phyloP scores from a whole-genome alignment of 768 basidiomycete species.

The Lactarius pseudohatsudake region DNA sequence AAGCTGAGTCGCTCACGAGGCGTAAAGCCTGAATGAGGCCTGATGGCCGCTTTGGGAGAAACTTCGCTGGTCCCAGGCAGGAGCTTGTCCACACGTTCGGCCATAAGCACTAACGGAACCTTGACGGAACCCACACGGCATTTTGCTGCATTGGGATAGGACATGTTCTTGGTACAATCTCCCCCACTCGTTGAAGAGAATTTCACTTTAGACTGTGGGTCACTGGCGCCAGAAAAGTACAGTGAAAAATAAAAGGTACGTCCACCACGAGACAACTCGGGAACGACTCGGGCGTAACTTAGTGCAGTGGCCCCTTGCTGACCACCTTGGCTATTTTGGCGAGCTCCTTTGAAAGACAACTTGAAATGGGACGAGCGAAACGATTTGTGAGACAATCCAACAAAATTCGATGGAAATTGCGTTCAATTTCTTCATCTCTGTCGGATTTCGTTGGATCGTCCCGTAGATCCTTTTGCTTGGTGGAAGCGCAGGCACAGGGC shows the following conservation, averaged over 20 bases:
- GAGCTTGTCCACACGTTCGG: neutral
- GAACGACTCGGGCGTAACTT: neutral
- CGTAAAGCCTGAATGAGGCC: neutral
- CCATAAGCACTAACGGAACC: neutral
- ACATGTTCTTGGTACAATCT: too few species aligned
- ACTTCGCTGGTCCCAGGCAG: neutral
- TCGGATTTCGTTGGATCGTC: too few species aligned
- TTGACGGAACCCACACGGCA: neutral
- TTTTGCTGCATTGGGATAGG: neutral
- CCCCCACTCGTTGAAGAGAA: neutral
- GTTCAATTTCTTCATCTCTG: too few species aligned
- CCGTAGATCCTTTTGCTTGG: too few species aligned
- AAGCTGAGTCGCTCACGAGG: neutral
- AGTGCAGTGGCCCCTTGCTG: neutral
- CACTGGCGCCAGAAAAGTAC: neutral
- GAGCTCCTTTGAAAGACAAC: neutral
- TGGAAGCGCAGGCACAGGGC: neutral
- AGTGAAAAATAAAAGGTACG: neutral
- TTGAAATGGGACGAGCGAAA: neutral
- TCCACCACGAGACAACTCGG: neutral
- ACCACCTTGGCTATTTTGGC: neutral
- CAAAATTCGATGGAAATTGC: too few species aligned
- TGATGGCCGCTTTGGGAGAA: neutral
- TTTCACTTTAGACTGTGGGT: neutral
- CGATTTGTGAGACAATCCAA: too few species aligned